A percentile compares a stretch with the other conserved stretches of the same genome.
Evolutionary conservation across 306 rosid genomes (phyloP).

Genomic region (Vigna angularis): DNA sequence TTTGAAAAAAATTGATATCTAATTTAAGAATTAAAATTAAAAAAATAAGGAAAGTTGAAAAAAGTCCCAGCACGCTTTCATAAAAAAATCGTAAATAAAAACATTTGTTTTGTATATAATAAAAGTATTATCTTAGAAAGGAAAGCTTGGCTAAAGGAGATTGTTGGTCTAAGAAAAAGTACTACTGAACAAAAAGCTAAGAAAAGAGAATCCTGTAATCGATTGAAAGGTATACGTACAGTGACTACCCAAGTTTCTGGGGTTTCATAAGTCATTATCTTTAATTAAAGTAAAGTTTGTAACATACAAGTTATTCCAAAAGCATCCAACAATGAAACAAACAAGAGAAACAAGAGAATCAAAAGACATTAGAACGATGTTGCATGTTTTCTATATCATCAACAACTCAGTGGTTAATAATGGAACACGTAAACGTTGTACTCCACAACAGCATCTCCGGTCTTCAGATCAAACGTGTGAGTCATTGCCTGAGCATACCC

Average conservation of each 20-base stretch:
- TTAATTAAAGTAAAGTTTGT: background rate
- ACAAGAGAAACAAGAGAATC: background rate
- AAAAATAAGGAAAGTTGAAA: too few relatives aligned
- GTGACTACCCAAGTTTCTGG: background rate
- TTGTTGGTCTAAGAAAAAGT: too few relatives aligned
- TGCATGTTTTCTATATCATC: background rate
- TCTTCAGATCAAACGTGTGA: slow-evolving; percentile 10
- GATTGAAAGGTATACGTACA: too few relatives aligned
- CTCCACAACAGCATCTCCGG: slow-evolving; percentile 57
- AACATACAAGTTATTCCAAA: background rate
- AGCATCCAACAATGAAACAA: background rate
- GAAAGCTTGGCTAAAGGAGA: too few relatives aligned
- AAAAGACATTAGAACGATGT: background rate
- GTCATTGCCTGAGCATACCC: slow-evolving; percentile 62
- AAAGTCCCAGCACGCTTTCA: too few relatives aligned
- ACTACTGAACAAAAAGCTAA: too few relatives aligned
- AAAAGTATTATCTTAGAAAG: too few relatives aligned
- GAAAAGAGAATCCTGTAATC: too few relatives aligned
- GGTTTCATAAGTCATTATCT: background rate
- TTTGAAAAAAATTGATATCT: too few relatives aligned
- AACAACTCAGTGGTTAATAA: background rate
- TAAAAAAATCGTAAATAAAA: too few relatives aligned
- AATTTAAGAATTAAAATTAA: too few relatives aligned
- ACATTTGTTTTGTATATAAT: too few relatives aligned
- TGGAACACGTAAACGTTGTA: slow-evolving; percentile 57